Evolutionary conservation across 2,329 filamentous ascomycete species (phyloP).

Genomic region (Plenodomus biglobosus): DNA sequence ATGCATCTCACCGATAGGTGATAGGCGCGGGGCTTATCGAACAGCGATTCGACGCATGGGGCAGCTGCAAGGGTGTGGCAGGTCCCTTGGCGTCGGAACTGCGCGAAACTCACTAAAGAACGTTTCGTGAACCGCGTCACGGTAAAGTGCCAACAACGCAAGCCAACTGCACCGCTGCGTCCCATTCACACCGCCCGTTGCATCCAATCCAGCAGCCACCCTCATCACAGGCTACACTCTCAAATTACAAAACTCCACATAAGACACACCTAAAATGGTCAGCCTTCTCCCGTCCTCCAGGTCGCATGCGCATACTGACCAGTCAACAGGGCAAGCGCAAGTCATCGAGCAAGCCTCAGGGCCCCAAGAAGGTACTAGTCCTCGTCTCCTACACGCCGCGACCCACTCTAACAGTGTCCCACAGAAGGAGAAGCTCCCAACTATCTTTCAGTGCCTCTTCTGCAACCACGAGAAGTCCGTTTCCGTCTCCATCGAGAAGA

Average conservation of each 20-base stretch:
- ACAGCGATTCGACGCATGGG: slow-evolving; percentile 21
- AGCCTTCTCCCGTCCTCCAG: slow-evolving; percentile 5
- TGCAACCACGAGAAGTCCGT: slow-evolving; percentile 98
- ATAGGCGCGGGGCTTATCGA: slow-evolving; percentile 38
- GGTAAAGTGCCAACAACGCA: neutral
- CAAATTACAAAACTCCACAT: neutral
- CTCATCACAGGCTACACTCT: neutral
- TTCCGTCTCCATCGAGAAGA: slow-evolving; percentile 89
- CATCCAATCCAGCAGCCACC: slow-evolving; percentile 1
- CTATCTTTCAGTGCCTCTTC: slow-evolving; percentile 94
- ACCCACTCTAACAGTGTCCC: neutral
- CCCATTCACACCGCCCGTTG: neutral
- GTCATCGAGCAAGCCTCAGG: slow-evolving; percentile 76
- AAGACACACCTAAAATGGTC: slow-evolving; percentile 22
- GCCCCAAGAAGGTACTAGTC: slow-evolving; percentile 72
- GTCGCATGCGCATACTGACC: slow-evolving; percentile 27
- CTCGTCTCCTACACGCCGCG: neutral
- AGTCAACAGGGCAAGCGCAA: slow-evolving; percentile 78
- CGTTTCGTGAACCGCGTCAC: slow-evolving; percentile 15
- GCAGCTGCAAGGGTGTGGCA: slow-evolving; percentile 29
- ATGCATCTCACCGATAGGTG: slow-evolving; percentile 23
- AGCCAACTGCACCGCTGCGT: slow-evolving; percentile 1
- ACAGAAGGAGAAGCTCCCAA: slow-evolving; percentile 67
- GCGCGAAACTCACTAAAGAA: slow-evolving; percentile 10
- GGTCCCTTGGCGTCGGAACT: slow-evolving; percentile 26